Evolutionary conservation across 2,329 filamentous ascomycete genomes (phyloP).

Genomic region (Trichoderma sp.): DNA sequence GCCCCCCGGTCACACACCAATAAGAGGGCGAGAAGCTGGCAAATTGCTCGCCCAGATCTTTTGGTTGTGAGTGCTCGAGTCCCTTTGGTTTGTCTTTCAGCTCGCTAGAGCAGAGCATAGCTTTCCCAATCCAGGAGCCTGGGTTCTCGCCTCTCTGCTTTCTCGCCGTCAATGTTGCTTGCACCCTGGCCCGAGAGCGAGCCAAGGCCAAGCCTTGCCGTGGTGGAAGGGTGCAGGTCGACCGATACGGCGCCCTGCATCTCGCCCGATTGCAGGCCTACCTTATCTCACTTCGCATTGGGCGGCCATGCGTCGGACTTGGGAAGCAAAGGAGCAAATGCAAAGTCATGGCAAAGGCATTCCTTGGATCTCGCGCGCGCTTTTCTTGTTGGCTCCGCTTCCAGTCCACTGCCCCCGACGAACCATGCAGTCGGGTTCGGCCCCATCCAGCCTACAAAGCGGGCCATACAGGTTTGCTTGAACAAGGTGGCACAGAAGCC

Average conservation of each 20-base stretch:
- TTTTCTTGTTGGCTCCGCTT: slow-evolving; percentile 17
- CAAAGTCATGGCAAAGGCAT: background rate
- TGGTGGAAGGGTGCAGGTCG: background rate
- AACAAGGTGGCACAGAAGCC: slow-evolving; percentile 1
- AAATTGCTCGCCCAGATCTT: slow-evolving; percentile 2
- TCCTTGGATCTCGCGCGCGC: slow-evolving; percentile 16
- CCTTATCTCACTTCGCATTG: background rate
- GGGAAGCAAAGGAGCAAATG: background rate
- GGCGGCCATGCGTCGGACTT: background rate
- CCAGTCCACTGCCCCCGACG: slow-evolving; percentile 13
- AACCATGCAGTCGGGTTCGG: slow-evolving; percentile 21
- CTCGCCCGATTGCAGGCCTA: background rate
- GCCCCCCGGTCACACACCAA: slow-evolving; percentile 10
- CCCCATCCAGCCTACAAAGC: slow-evolving; percentile 15
- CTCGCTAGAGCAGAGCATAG: slow-evolving; percentile 10
- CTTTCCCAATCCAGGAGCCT: background rate
- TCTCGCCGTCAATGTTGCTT: background rate
- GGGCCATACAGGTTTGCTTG: slow-evolving; percentile 9
- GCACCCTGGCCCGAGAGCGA: background rate
- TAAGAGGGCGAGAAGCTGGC: background rate
- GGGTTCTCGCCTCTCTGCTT: background rate
- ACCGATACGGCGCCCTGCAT: background rate
- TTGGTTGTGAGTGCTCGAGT: background rate
- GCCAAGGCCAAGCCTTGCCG: background rate
- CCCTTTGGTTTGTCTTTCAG: slow-evolving; percentile 1